Base-by-base conservation (phyloP, 495 filamentous ascomycete genomes). In the Podospora comata region DNA sequence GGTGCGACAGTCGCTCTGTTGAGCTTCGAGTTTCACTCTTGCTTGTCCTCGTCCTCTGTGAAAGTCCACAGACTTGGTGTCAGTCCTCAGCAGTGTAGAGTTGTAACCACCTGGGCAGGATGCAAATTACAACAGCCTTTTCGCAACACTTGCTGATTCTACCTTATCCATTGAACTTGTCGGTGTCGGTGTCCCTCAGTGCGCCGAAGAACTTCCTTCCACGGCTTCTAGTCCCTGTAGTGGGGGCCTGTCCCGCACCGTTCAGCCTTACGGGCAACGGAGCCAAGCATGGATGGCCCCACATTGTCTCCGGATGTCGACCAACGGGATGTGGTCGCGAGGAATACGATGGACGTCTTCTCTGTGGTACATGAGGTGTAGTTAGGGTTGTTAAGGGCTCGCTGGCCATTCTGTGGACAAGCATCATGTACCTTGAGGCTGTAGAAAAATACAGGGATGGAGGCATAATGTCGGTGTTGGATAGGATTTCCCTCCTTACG, bases 281-380 rank as follows among this genome's bases (percentile, higher is more conserved):
- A 32, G 28, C 34, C 60, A 27, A 44, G 15, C 18, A 9, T n/a
- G 6, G 60, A 16, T n/a, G 16, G 28, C n/a, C 28, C 34, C 60
- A 18, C 60, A 44, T 11, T 20, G 30, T 20, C 15, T 19, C 4
- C 27, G 30, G 18, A 44, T 44, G 26, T n/a, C 30, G 64, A 57
- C 64, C 64, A 65, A 65, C 64, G 64, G 27, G 28, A 60, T 65
- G 54, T 15, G 1, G 23, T 65, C 44, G 64, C 64, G 55, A 65
- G n/a, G 64, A 59, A 65, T 60, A 65, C 64, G 64, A 15, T 55
- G 4, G 44, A 13, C 28, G 4, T 18, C 7, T 28, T 9, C 34
- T 19, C 20, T 48, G 39, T 48, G 39, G 39, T 48, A 48, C 39
- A 48, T 48, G 39, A 48, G 39, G 39, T 48, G 39, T 48, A 48